These are phyloP conservation scores for Diplosphaera chodatii DNA, from an alignment of 139 green algal genomes.

Conservation along the genomic window DNA sequence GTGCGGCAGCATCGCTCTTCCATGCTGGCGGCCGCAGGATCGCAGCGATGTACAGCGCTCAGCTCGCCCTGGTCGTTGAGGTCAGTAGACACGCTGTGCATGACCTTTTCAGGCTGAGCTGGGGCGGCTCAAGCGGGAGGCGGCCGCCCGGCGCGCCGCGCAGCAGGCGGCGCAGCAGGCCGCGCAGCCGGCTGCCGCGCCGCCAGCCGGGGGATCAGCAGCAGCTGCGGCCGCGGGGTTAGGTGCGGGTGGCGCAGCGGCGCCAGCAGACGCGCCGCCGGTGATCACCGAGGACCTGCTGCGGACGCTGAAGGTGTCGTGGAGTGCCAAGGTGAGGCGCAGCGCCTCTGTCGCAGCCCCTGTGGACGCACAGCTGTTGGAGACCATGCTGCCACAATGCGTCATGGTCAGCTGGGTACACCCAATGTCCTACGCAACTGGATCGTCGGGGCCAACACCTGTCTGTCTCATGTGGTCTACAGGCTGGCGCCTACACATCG, in stretches of 20 bases:
- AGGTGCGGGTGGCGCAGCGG: neutral
- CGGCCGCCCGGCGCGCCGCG: conserved; percentile 13
- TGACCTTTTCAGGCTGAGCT: neutral
- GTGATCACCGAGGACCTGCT: conserved; percentile 30
- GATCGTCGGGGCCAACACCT: too few species aligned
- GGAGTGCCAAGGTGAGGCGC: conserved; percentile 21
- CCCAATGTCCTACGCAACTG: too few species aligned
- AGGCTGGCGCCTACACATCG: conserved; percentile 21
- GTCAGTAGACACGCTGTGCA: neutral
- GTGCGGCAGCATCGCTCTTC: too few species aligned
- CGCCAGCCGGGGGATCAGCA: conserved; percentile 1
- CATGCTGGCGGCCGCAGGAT: too few species aligned
- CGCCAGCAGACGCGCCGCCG: neutral
- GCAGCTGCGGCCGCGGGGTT: conserved; percentile 8
- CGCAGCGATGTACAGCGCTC: too few species aligned
- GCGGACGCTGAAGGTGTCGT: conserved; percentile 59
- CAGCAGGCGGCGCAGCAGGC: conserved; percentile 19
- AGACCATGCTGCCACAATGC: too few species aligned
- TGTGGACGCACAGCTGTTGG: too few species aligned
- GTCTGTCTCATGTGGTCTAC: neutral
- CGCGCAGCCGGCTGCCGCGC: conserved; percentile 5
- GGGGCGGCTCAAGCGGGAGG: conserved; percentile 23
- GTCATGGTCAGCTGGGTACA: too few species aligned
- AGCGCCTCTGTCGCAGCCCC: too few species aligned
- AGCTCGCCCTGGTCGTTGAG: too few species aligned